A percentile compares a stretch with the other conserved stretches of the same genome.
phyloP scores from a whole-genome alignment of 169 alveolate genomes.

The Plasmodium yoelii region DNA sequence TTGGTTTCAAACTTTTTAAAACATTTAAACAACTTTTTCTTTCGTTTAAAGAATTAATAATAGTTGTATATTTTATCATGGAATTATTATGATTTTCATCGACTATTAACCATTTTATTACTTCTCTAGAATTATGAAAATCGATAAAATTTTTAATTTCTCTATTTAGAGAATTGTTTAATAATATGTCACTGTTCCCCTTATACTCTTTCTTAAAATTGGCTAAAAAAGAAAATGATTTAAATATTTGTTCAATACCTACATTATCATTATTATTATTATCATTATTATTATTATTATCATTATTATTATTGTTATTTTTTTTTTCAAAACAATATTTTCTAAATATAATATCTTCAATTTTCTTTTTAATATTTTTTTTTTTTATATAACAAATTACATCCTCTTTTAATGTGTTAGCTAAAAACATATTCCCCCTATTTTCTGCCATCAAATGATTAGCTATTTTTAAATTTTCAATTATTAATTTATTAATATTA shows the following conservation, averaged over 20 bases:
- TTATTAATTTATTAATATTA: neutral
- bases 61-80: neutral
- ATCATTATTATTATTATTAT: too few relatives aligned
- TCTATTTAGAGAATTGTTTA: constrained; percentile 11
- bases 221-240: neutral
- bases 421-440: constrained; percentile 18
- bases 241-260: neutral
- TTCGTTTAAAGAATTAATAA: constrained; percentile 1
- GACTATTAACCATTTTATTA: constrained; percentile 14
- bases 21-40: neutral
- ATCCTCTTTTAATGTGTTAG: constrained; percentile 35
- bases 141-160: constrained; percentile 45
- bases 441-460: constrained; percentile 38
- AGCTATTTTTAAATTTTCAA: constrained; percentile 15
- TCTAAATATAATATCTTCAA: neutral
- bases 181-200: neutral
- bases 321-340: neutral
- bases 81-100: constrained; percentile 4
- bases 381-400: constrained; percentile 29
- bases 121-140: constrained; percentile 16
- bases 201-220: neutral
- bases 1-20: neutral
- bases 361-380: constrained; percentile 21
- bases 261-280: too few relatives aligned
- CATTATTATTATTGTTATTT: too few relatives aligned